Conservation (phyloP, 768 basidiomycete species). For the Suillus subalutaceus region DNA sequence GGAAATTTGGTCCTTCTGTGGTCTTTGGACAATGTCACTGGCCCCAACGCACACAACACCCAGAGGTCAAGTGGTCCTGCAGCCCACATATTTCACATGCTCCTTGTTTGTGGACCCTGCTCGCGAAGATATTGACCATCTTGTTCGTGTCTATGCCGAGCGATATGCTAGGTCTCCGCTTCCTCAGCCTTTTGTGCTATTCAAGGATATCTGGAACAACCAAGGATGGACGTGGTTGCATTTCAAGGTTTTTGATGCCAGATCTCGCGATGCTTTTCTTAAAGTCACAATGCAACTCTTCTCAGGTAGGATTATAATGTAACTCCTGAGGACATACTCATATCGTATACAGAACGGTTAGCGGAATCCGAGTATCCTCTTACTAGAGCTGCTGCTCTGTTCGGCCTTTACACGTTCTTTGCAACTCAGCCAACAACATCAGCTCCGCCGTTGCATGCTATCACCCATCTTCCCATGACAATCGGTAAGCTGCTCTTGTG, state of each 20-base stretch:
- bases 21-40: constrained; percentile 34
- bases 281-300: constrained; percentile 63
- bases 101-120: constrained; percentile 68
- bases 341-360: constrained; percentile 51
- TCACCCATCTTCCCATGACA: constrained; percentile 63
- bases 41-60: constrained; percentile 56
- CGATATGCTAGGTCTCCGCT: constrained; percentile 40
- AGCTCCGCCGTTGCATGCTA: constrained; percentile 49
- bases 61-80: constrained; percentile 66
- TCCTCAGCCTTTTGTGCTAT: constrained; percentile 61
- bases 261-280: constrained; percentile 66
- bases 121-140: constrained; percentile 60
- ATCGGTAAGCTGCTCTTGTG: constrained; percentile 46
- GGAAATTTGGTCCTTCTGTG: constrained; percentile 17
- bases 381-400: constrained; percentile 61
- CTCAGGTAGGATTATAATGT: constrained; percentile 49
- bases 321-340: background rate
- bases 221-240: constrained; percentile 79
- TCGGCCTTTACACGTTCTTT: constrained; percentile 72
- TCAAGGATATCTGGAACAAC: constrained; percentile 69
- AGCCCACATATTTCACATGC: constrained; percentile 80
- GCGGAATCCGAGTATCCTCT: constrained; percentile 52
- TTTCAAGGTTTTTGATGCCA: constrained; percentile 70
- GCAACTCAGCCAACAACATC: constrained; percentile 64
- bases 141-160: constrained; percentile 58